phyloP scores from a whole-genome alignment of 2,329 filamentous ascomycete species.

The Colletotrichum tanaceti region DNA sequence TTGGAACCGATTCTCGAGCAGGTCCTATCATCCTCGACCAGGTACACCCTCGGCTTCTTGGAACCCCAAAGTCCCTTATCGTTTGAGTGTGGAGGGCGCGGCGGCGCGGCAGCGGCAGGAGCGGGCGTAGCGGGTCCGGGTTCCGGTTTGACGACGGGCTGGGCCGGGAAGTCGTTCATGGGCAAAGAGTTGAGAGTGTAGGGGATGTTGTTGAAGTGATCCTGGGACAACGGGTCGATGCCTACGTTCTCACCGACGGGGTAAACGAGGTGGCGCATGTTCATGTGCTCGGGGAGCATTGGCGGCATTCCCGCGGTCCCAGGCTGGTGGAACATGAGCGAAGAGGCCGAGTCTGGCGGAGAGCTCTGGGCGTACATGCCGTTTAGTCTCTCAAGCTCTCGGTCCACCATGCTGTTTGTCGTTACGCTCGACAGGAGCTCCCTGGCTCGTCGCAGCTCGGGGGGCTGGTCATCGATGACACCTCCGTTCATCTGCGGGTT shows the following conservation, averaged over 20 bases:
- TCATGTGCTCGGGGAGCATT: constrained; percentile 65
- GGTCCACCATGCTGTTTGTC: constrained; percentile 64
- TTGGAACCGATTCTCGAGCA: constrained; percentile 76
- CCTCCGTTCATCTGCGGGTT: constrained; percentile 53
- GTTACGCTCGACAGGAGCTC: constrained; percentile 66
- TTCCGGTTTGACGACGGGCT: constrained; percentile 43
- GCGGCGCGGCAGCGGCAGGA: constrained; percentile 42
- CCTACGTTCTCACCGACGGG: constrained; percentile 91
- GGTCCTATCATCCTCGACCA: constrained; percentile 85
- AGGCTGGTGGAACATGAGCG: constrained; percentile 70
- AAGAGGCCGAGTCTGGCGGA: constrained; percentile 64
- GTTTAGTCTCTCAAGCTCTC: constrained; percentile 67
- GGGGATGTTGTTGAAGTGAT: constrained; percentile 94
- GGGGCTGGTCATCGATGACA: constrained; percentile 60
- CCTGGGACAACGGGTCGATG: constrained; percentile 93
- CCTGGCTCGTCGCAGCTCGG: constrained; percentile 66
- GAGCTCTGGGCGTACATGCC: constrained; percentile 64
- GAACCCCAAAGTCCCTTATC: constrained; percentile 66
- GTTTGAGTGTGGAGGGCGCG: constrained; percentile 46
- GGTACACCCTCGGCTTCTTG: constrained; percentile 80
- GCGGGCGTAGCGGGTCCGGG: constrained; percentile 38
- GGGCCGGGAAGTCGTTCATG: constrained; percentile 56
- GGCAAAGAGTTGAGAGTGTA: constrained; percentile 76
- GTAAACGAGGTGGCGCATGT: constrained; percentile 80
- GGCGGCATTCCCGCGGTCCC: constrained; percentile 48